Percentiles rank a stretch among this genome's conserved stretches.
Evolutionary conservation across 192 early-diverging fungal genomes (phyloP).

Genomic region (Rhizoclosmatium globosum): DNA sequence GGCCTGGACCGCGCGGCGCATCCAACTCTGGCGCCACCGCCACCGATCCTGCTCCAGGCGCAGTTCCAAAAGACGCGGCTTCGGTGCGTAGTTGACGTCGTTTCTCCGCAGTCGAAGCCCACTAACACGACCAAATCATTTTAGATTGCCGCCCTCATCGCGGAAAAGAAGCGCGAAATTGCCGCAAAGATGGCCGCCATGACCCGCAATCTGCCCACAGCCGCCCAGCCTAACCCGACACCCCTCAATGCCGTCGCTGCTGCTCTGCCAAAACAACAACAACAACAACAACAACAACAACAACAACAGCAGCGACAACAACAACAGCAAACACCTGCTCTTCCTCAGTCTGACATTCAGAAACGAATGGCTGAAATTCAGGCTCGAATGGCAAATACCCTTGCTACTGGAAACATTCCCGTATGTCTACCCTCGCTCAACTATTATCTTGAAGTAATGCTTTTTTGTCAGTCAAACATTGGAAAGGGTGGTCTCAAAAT

Average conservation of each 20-base stretch:
- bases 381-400: conserved; percentile 16
- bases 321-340: conserved; percentile 23
- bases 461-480: conserved; percentile 19
- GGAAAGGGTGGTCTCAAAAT: conserved; percentile 51
- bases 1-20: too few relatives aligned
- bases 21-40: too few relatives aligned
- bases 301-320: conserved; percentile 8
- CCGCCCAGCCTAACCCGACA: conserved; percentile 4
- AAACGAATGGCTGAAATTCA: conserved; percentile 46
- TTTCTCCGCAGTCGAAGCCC: too few relatives aligned
- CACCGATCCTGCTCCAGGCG: too few relatives aligned
- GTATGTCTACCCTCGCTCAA: neutral
- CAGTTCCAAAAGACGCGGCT: too few relatives aligned
- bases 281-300: neutral
- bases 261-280: too few relatives aligned
- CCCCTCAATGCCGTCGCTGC: conserved; percentile 21
- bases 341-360: conserved; percentile 49
- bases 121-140: too few relatives aligned
- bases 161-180: conserved; percentile 69
- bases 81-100: too few relatives aligned
- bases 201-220: conserved; percentile 51
- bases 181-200: conserved; percentile 70
- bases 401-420: conserved; percentile 13
- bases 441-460: too few relatives aligned
- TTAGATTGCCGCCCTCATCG: conserved; percentile 61